These are phyloP conservation scores for Fusarium longipes DNA, from an alignment of 2,329 filamentous ascomycete genomes.

Conservation along the genomic window DNA sequence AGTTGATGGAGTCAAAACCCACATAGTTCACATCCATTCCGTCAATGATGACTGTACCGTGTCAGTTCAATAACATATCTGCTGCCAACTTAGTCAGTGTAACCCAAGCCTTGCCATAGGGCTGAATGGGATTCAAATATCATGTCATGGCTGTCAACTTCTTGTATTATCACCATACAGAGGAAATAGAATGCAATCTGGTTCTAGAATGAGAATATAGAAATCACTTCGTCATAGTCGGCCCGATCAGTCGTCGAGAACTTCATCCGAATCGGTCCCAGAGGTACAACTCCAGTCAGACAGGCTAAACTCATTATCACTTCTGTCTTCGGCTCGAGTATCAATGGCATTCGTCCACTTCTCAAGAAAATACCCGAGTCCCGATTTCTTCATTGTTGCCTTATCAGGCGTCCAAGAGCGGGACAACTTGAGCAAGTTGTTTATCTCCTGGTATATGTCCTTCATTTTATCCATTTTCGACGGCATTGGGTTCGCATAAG, in stretches of 20 bases:
- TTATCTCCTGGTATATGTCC: neutral
- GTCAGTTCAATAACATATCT: neutral
- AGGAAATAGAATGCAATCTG: neutral
- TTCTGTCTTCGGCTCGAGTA: neutral
- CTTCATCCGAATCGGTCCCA: neutral
- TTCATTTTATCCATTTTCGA: neutral
- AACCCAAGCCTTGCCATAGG: neutral
- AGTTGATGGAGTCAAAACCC: neutral
- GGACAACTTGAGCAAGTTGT: neutral
- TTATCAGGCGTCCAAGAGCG: neutral
- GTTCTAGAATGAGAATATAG: neutral
- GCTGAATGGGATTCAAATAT: neutral
- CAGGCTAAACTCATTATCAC: neutral
- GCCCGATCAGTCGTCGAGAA: neutral
- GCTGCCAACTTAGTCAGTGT: neutral
- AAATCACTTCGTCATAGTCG: neutral
- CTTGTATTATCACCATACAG: neutral
- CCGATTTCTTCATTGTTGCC: neutral
- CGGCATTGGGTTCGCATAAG: no score
- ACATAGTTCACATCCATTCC: neutral
- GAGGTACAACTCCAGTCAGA: neutral
- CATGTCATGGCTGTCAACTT: neutral
- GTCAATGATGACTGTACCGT: neutral
- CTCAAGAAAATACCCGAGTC: neutral
- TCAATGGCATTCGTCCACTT: slow-evolving; percentile 16